Conservation (phyloP, 768 basidiomycete species). For the Cyclocybe cylindracea region DNA sequence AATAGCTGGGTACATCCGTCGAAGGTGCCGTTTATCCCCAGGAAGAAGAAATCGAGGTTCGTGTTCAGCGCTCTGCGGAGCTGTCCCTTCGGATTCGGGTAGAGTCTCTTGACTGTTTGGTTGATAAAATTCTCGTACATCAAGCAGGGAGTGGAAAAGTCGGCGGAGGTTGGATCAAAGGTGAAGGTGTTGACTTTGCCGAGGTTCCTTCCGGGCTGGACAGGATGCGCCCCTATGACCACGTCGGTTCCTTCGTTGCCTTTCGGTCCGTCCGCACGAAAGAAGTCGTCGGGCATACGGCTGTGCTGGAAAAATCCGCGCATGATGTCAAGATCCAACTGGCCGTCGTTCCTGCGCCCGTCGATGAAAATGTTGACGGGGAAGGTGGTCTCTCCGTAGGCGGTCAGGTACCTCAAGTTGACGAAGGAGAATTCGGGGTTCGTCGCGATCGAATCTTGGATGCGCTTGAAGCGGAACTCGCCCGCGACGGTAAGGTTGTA, state of each 20-base stretch:
- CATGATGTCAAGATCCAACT: conserved; percentile 14
- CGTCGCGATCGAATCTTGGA: conserved; percentile 20
- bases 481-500: conserved; percentile 11
- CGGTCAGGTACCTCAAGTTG: conserved; percentile 14
- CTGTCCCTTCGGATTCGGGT: no score
- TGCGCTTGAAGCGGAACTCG: conserved; percentile 21
- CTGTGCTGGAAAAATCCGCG: conserved; percentile 2
- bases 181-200: conserved; percentile 15
- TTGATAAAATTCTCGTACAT: conserved; percentile 17
- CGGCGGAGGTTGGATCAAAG: conserved; percentile 13
- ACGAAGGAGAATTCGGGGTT: no score
- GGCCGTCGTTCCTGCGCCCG: conserved; percentile 16
- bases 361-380: conserved; percentile 22
- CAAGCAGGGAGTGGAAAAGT: conserved; percentile 11
- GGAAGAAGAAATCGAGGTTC: conserved; percentile 13
- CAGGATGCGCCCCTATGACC: conserved; percentile 8
- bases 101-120: no score
- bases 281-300: no score
- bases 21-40: conserved; percentile 2
- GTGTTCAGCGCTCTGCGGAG: conserved; percentile 11
- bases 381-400: conserved; percentile 19
- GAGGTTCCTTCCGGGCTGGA: conserved; percentile 15
- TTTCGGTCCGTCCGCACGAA: no score
- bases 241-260: background rate
- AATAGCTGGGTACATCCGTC: conserved; percentile 10